phyloP scores from a whole-genome alignment of 148 eudicot species.

The Simmondsia chinensis region DNA sequence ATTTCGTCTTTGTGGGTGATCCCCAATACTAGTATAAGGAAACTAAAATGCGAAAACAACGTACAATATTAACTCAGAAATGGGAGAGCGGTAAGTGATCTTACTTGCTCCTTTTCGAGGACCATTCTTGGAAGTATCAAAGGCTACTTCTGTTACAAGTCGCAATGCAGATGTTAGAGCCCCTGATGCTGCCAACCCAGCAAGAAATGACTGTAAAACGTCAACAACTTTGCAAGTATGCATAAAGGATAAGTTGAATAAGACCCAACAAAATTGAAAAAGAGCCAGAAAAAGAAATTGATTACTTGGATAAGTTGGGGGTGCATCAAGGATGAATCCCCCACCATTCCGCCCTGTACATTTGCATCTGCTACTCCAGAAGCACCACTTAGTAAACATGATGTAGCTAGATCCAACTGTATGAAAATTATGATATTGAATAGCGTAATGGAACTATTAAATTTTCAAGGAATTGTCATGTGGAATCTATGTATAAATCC shows the following conservation, averaged over 20 bases:
- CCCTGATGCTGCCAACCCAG: slow-evolving; percentile 50
- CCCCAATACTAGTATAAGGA: no score
- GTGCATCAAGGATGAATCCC: slow-evolving; percentile 46
- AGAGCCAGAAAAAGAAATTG: background rate
- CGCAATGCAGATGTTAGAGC: slow-evolving; percentile 50
- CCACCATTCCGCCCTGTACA: slow-evolving; percentile 61
- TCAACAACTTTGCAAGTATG: background rate
- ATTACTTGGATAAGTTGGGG: slow-evolving; percentile 49
- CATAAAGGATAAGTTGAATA: background rate
- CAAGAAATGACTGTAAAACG: slow-evolving; percentile 44
- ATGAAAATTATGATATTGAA: background rate
- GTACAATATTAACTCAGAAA: background rate
- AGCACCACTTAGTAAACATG: slow-evolving; percentile 26
- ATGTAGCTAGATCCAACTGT: slow-evolving; percentile 47
- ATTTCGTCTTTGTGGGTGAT: no score
- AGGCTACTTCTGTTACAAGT: slow-evolving; percentile 41
- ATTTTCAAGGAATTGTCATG: no score
- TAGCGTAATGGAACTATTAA: no score
- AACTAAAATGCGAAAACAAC: no score
- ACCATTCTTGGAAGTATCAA: slow-evolving; percentile 36
- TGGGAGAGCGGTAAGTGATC: background rate
- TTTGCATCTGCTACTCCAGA: slow-evolving; percentile 61
- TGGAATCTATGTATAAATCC: no score
- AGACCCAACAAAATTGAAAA: background rate
- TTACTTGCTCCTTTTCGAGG: slow-evolving; percentile 51